Evolutionary conservation across 306 rosid genomes (phyloP), one percentile per base, ranked within the genome.

Genomic region (Dalbergia cultrata): DNA sequence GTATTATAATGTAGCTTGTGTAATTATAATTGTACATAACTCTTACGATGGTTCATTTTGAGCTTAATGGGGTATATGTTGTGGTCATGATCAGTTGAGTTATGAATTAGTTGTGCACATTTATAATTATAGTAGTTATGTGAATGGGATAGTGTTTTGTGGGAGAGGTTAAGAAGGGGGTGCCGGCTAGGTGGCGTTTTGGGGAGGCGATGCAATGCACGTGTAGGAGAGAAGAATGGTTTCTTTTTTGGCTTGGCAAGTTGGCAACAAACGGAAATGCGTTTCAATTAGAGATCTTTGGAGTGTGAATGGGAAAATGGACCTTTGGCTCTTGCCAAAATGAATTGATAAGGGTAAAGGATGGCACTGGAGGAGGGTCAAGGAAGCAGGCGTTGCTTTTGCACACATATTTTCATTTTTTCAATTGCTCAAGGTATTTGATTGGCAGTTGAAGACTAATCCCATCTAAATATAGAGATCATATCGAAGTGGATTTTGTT

Each of bases 1-100:
- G 22, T 5, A 16, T 72, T 26, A 57, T 78, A 66, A 74, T 66
- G 52, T 70, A 44, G 45, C 33, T 70, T 26, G 26, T 83, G 86
- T 83, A 78, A 79, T 72, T 83, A 83, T 76, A 76, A 78, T 60
- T 74, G 84, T 83, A 79, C 68, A 83, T 83, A 83, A 58, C 67
- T 83, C 79, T 78, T 72, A 59, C 71, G 39, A 49, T 66, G 72
- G 67, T 65, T 60, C 54, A 22, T 58, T 70, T 41, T 76, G 10
- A 69, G 22, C 43, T 31, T 52, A 62, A 67, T 21, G 57, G 10
- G 61, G 9, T 1, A 18, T 16, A 2, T 18, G 19, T 71, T 14
- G 13, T 19, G 2, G 11, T 43, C 47, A 43, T 43, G 47, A 8
- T 43, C 47, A 18, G 6, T 31, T 13, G 43, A 61, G 43, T 61